Conservation (phyloP, 2,329 filamentous ascomycete genomes). For the Cytospora piceae region DNA sequence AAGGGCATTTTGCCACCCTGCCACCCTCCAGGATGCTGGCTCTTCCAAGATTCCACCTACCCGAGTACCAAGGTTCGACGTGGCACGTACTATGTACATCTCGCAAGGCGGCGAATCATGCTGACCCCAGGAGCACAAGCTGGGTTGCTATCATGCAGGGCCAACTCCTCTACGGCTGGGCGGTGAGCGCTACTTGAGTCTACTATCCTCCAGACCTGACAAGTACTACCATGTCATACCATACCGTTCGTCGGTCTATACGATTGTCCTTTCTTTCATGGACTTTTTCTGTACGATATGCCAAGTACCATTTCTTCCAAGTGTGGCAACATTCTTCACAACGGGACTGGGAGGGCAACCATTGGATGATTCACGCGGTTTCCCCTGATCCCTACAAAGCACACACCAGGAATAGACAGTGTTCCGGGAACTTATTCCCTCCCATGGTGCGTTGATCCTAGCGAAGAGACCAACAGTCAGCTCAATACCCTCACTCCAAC, state of each 20-base stretch:
- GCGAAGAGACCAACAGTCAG: too few relatives aligned
- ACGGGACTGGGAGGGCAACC: not conserved
- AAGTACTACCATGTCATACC: conserved; percentile 14
- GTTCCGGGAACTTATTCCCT: too few relatives aligned
- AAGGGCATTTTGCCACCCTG: not conserved
- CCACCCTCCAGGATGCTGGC: not conserved
- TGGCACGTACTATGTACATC: not conserved
- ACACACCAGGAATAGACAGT: too few relatives aligned
- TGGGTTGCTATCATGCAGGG: conserved; percentile 12
- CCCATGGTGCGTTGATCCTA: too few relatives aligned
- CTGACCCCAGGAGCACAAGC: not conserved
- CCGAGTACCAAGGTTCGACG: not conserved
- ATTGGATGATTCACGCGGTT: not conserved
- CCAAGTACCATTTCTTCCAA: not conserved
- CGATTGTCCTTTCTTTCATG: not conserved
- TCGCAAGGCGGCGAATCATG: conserved; percentile 17
- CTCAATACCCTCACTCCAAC: too few relatives aligned
- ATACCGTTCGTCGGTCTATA: not conserved
- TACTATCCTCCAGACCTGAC: conserved; percentile 8
- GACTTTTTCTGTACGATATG: not conserved
- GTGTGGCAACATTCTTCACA: not conserved
- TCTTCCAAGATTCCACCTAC: not conserved
- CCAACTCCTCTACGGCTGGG: conserved; percentile 12
- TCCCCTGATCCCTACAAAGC: too few relatives aligned
- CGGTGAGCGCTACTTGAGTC: conserved; percentile 19